Evolutionary conservation across 2,329 filamentous ascomycete genomes (phyloP), one percentile per base, ranked within the genome.

Genomic region (Fusarium sacchari): DNA sequence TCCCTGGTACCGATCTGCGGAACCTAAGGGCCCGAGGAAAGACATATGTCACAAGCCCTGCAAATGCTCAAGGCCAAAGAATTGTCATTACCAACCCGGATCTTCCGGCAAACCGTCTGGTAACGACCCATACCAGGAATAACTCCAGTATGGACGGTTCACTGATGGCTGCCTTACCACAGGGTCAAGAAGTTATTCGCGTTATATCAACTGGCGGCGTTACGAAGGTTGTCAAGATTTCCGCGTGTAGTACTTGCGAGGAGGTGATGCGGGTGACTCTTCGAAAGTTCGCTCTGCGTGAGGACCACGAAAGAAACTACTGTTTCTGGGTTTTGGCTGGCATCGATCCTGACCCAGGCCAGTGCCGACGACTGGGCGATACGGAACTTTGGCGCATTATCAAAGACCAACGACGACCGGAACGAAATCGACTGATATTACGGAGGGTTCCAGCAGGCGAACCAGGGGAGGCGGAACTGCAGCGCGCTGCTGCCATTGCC

Each of bases 251-350:
- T 79, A 96, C 93, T 10, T 93, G 94, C 69, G 96, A 98, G 78
- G 95, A 98, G 75, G 94, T 98, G 59, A 96, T 98, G 86, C 89
- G 95, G 50, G 93, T 94, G 69, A 97, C 96, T 1, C 84, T 98
- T 49, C 91, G 93, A 75, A 98, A 98, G 81, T 94, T 97, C 72
- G 91, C 92, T 44, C 88, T 97, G 36, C 93, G 95, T 28, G 95
- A 97, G 79, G 94, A 96, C 71, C 95, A 98, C 78, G 93, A 96
- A 80, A 91, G 95, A 78, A 97, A 97, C 79, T 98, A 97, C 84
- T 98, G 95, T 85, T 98, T 99, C 84, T 98, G 96, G 86, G 92
- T 97, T 2, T 87, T 98, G 66, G 92, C 94, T 74, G 96, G 95
- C 57, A 86, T 94, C 43, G 94, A 98, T 53, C 92, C 95, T 4